phyloP scores from a whole-genome alignment of 2,329 filamentous ascomycete genomes.

The Xylariales sp. region DNA sequence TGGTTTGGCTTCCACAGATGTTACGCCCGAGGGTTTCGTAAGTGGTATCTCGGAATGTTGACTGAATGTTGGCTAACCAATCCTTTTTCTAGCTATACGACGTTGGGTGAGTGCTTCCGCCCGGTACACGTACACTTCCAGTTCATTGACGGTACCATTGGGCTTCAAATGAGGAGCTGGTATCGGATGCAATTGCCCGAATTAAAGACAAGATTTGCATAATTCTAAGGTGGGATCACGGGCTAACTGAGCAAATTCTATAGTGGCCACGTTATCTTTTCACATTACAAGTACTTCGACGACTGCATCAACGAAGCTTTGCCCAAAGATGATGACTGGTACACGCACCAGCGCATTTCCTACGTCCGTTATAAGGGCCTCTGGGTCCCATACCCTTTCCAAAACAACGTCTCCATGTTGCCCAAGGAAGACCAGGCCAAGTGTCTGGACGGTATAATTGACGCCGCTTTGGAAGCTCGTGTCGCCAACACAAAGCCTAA shows the following conservation, averaged over 20 bases:
- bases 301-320: conserved; percentile 98
- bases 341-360: conserved; percentile 96
- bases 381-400: conserved; percentile 99
- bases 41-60: conserved; percentile 57
- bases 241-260: conserved; percentile 23
- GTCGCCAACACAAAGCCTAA: conserved; percentile 92
- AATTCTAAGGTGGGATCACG: neutral
- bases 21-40: conserved; percentile 96
- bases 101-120: conserved; percentile 64
- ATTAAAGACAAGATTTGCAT: neutral
- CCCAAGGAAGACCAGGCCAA: conserved; percentile 96
- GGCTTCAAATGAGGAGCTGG: neutral
- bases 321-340: conserved; percentile 95
- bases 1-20: conserved; percentile 94
- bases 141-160: neutral
- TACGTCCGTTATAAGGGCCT: conserved; percentile 96
- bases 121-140: neutral
- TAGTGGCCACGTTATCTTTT: conserved; percentile 96
- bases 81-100: conserved; percentile 81
- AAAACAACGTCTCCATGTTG: conserved; percentile 99
- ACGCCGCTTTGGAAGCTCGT: conserved; percentile 87
- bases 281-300: conserved; percentile 99
- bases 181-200: neutral
- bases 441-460: conserved; percentile 95
- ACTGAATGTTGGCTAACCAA: conserved; percentile 40